phyloP scores from a whole-genome alignment of 805 yeast genomes.

The Candida xyloterini region DNA sequence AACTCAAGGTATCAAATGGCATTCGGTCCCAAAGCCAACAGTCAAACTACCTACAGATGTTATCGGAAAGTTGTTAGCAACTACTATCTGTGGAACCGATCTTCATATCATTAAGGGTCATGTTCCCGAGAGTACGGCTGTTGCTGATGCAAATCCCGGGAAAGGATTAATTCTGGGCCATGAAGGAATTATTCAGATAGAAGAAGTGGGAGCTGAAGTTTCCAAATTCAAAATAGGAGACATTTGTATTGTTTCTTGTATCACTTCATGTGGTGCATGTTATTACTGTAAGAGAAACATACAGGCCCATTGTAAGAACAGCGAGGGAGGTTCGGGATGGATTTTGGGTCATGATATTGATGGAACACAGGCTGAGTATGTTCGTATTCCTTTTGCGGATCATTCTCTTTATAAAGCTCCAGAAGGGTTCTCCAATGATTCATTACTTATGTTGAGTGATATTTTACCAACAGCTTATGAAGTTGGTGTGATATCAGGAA shows the following conservation, averaged over 20 bases:
- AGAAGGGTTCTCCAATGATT: conserved; percentile 36
- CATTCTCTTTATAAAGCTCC: conserved; percentile 37
- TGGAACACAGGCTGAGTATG: conserved; percentile 66
- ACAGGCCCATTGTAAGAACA: conserved; percentile 56
- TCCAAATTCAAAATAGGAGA: conserved; percentile 52
- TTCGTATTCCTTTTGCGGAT: conserved; percentile 51
- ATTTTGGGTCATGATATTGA: conserved; percentile 54
- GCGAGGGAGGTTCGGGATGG: conserved; percentile 45
- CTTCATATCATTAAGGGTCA: conserved; percentile 61
- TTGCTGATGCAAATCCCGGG: conserved; percentile 20
- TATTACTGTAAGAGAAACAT: conserved; percentile 52
- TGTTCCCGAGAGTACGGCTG: conserved; percentile 50
- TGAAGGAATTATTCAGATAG: conserved; percentile 57
- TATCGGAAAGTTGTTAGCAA: conserved; percentile 49
- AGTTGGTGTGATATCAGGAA: conserved; percentile 59
- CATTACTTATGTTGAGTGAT: conserved; percentile 58
- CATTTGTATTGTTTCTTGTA: conserved; percentile 61
- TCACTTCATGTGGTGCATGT: conserved; percentile 60
- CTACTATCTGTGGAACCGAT: conserved; percentile 67
- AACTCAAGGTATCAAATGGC: conserved; percentile 39
- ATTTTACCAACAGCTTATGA: conserved; percentile 68
- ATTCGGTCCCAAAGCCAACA: conserved; percentile 40
- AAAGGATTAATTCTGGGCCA: conserved; percentile 49
- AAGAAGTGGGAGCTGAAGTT: conserved; percentile 48
- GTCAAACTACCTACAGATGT: conserved; percentile 51